Evolutionary conservation across 257 asterid species (phyloP), one percentile per base, ranked within the genome.

Genomic region (Scutellaria minor): DNA sequence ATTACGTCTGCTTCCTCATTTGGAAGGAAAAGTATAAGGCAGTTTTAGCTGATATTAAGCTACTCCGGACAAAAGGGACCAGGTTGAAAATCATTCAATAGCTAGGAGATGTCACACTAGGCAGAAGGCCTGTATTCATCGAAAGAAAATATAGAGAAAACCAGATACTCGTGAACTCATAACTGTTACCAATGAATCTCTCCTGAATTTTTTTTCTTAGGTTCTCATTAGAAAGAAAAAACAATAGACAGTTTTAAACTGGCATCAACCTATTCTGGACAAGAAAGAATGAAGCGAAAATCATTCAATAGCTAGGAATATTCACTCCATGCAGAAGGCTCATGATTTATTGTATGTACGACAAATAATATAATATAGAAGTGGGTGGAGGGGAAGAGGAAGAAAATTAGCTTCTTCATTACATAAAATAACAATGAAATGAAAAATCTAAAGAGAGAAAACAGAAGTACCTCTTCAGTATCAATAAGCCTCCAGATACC

Each of bases 401-500:
- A 41, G 54, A 51, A 24, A 52, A 9, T 35, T 11, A 51, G n/a
- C 55, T 40, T 27, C 47, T 56, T 53, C 40, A 63, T 20, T 39
- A n/a, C 41, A 42, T 11, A 8, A 42, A 64, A 64, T 42, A 27
- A 64, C 35, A 14, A 37, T 52, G 51, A 15, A 40, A 47, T 42
- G 24, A 46, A 24, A 44, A 66, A 67, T 5, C 9, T 11, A 66
- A 57, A 6, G 39, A 62, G 20, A 18, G 37, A 52, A 47, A 20
- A 57, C 9, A 65, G 42, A 70, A 44, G 69, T 78, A 93, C 97
- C 98, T 85, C 83, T 78, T 80, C 93, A 40, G 94, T 81, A 80
- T 93, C 96, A 75, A 93, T 87, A 74, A 91, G 76, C 78, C 89
- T 89, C 98, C 97, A 93, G 35, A 58, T 61, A 60, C 91, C 86